A percentile compares a stretch with the other conserved stretches of the same genome.
These are phyloP conservation scores for Trichoderma virens DNA, from an alignment of 495 filamentous ascomycete species.

Conservation along the genomic window DNA sequence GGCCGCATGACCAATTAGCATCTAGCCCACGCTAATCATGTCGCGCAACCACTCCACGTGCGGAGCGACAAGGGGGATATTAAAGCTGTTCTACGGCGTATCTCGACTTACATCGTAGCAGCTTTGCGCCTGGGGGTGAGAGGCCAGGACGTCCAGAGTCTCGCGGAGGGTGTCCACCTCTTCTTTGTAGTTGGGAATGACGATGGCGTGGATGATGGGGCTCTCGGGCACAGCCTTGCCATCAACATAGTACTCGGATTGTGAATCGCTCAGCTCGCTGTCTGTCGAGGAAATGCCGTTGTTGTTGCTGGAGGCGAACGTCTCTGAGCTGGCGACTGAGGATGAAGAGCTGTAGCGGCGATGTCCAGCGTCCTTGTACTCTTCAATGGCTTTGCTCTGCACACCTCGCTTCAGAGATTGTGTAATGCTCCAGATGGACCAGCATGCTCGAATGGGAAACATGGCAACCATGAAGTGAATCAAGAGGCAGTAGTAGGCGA, in stretches of 20 bases:
- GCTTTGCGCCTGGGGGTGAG: conserved; percentile 52
- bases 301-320: conserved; percentile 27
- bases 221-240: conserved; percentile 30
- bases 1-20: not conserved
- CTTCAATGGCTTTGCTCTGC: conserved; percentile 31
- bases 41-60: not conserved
- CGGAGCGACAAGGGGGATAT: not conserved
- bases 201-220: conserved; percentile 50
- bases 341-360: conserved; percentile 40
- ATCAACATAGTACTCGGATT: conserved; percentile 25
- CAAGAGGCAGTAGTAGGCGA: conserved; percentile 45
- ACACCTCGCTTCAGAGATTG: conserved; percentile 29
- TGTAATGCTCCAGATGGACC: conserved; percentile 42
- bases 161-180: conserved; percentile 56
- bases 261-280: conserved; percentile 41
- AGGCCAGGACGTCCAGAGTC: conserved; percentile 57
- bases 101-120: conserved; percentile 55
- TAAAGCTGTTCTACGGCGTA: not conserved
- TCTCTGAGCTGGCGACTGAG: conserved; percentile 43
- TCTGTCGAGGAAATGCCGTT: conserved; percentile 34
- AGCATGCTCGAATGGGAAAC: conserved; percentile 47
- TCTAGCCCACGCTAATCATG: not conserved
- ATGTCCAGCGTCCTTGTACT: conserved; percentile 35
- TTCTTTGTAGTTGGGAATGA: conserved; percentile 65
- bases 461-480: conserved; percentile 46